phyloP scores from a whole-genome alignment of 73 alveolate genomes.

The Paramecium sexaurelia region DNA sequence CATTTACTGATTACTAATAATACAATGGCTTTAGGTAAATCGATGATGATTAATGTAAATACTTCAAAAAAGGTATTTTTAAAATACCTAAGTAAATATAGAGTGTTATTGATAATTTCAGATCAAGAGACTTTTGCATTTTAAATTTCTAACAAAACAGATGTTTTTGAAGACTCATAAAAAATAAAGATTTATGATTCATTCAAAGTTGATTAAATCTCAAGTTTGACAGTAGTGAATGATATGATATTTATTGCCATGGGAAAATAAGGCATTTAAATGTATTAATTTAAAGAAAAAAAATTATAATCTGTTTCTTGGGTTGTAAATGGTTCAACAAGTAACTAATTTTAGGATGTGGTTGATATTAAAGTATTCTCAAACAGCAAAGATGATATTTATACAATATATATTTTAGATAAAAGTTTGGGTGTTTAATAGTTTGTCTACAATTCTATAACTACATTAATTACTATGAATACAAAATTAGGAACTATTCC shows the following conservation, averaged over 20 bases:
- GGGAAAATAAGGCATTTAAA: background rate
- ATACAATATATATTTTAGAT: background rate
- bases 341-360: background rate
- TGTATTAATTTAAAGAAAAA: background rate
- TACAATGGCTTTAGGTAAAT: background rate
- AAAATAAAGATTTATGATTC: background rate
- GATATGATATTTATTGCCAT: background rate
- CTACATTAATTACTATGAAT: background rate
- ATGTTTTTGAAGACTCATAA: background rate
- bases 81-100: background rate
- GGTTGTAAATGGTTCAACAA: background rate
- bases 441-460: background rate
- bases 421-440: background rate
- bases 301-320: background rate
- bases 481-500: background rate
- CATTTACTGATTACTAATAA: slow-evolving; percentile 9
- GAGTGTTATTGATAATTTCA: background rate
- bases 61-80: background rate
- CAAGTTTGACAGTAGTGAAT: background rate
- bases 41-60: background rate
- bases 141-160: background rate
- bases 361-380: background rate
- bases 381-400: background rate
- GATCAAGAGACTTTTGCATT: background rate
- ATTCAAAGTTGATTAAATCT: background rate